phyloP scores from a whole-genome alignment of 768 basidiomycete genomes.

The Suillus bovinus region DNA sequence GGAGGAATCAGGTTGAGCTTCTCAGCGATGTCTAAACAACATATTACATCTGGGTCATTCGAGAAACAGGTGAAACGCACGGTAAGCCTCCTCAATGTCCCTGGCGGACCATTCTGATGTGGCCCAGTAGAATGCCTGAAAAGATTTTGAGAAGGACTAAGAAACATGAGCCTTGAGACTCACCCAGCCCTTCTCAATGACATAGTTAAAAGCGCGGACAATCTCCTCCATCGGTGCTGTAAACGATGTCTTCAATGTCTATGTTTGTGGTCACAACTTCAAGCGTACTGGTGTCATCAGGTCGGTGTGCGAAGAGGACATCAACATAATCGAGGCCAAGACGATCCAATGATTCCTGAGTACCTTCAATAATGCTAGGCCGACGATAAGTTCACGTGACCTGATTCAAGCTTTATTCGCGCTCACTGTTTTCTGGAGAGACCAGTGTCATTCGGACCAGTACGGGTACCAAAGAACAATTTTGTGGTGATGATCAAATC shows the following conservation, averaged over 20 bases:
- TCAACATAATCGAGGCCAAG: constrained; percentile 57
- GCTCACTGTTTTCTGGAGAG: constrained; percentile 35
- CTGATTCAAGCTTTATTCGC: not conserved
- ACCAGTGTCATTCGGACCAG: constrained; percentile 44
- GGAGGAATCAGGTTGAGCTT: constrained; percentile 51
- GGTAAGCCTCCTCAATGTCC: constrained; percentile 47
- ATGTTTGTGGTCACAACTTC: not conserved
- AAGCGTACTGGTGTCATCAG: constrained; percentile 37
- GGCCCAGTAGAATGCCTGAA: constrained; percentile 45
- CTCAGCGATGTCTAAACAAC: constrained; percentile 44
- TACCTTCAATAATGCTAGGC: constrained; percentile 53
- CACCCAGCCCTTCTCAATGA: constrained; percentile 51
- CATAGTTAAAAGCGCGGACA: constrained; percentile 58
- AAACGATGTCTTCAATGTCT: constrained; percentile 5
- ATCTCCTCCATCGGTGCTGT: constrained; percentile 51
- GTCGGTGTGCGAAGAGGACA: constrained; percentile 50
- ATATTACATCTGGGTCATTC: not conserved
- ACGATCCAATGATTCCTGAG: constrained; percentile 48
- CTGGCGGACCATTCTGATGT: constrained; percentile 58
- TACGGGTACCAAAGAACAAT: constrained; percentile 54
- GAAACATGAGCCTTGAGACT: constrained; percentile 3
- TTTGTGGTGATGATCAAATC: constrained; percentile 60
- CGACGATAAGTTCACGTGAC: not conserved
- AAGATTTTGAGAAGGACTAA: constrained; percentile 5
- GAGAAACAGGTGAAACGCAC: constrained; percentile 19